phyloP scores from a whole-genome alignment of 2,329 filamentous ascomycete genomes.

The Cladobotryum mycophilum region DNA sequence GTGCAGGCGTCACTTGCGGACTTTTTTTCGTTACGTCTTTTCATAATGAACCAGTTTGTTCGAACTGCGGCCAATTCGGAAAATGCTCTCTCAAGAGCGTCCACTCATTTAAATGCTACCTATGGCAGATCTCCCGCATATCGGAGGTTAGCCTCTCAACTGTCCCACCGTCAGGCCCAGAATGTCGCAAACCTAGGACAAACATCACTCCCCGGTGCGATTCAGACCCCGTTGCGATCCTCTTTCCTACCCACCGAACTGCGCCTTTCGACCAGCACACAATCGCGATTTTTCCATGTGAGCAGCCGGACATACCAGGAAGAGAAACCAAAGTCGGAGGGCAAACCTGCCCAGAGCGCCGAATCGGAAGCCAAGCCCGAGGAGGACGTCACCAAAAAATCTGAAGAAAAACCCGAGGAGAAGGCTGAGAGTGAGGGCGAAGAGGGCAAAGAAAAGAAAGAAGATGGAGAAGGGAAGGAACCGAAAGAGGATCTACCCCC shows the following conservation, averaged over 20 bases:
- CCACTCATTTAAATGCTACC: conserved; percentile 29
- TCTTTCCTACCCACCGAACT: conserved; percentile 35
- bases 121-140: conserved; percentile 42
- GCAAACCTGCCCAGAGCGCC: conserved; percentile 2
- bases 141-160: conserved; percentile 38
- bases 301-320: conserved; percentile 24
- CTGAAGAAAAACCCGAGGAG: conserved; percentile 31
- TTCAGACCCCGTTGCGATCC: conserved; percentile 37
- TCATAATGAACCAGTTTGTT: conserved; percentile 42
- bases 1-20: conserved; percentile 24
- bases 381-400: conserved; percentile 30
- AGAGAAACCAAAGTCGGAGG: conserved; percentile 22
- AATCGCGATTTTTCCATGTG: conserved; percentile 28
- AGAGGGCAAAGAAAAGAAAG: conserved; percentile 36
- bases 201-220: conserved; percentile 21
- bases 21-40: conserved; percentile 2
- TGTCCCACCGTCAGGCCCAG: conserved; percentile 23
- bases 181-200: conserved; percentile 22
- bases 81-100: conserved; percentile 35
- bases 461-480: conserved; percentile 44
- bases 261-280: conserved; percentile 25
- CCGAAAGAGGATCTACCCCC: conserved; percentile 68
- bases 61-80: conserved; percentile 38
- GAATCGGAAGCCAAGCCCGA: conserved; percentile 13
- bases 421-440: conserved; percentile 39